A percentile compares a stretch with the other conserved stretches of the same genome.
phyloP scores from a whole-genome alignment of 352 stramenopile genomes.

The Plasmopara muralis region DNA sequence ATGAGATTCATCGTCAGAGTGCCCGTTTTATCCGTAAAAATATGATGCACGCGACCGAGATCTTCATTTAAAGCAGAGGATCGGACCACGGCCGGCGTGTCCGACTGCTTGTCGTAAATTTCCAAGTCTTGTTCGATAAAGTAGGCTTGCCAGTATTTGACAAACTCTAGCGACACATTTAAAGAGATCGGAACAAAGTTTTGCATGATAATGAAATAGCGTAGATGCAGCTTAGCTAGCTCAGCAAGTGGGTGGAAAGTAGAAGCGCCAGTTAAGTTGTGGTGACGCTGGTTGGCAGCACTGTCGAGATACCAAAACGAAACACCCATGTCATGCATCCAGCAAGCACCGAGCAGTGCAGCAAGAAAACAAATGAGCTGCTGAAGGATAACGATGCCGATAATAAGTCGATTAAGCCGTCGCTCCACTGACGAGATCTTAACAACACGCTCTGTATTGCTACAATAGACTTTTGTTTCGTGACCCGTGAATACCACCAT shows the following conservation, averaged over 20 bases:
- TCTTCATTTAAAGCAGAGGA: constrained; percentile 89
- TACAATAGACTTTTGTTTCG: constrained; percentile 82
- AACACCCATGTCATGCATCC: constrained; percentile 59
- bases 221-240: constrained; percentile 75
- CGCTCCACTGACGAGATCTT: constrained; percentile 78
- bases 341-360: constrained; percentile 53
- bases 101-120: constrained; percentile 88
- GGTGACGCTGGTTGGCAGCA: constrained; percentile 11
- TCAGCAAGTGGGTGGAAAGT: constrained; percentile 45
- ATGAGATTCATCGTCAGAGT: constrained; percentile 95
- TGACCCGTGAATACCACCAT: constrained; percentile 88
- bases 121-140: constrained; percentile 91
- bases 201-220: constrained; percentile 96
- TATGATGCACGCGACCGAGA: constrained; percentile 84
- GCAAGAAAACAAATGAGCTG: constrained; percentile 66
- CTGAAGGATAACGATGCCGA: constrained; percentile 66
- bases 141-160: constrained; percentile 93
- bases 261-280: constrained; percentile 9
- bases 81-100: constrained; percentile 81
- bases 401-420: constrained; percentile 64
- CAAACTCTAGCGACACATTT: constrained; percentile 97
- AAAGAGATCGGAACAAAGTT: constrained; percentile 98
- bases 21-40: constrained; percentile 95
- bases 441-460: constrained; percentile 64
- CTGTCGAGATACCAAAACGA: constrained; percentile 62